Base-by-base conservation (phyloP, 208 protist species). In the Leishmania gerbilli region DNA sequence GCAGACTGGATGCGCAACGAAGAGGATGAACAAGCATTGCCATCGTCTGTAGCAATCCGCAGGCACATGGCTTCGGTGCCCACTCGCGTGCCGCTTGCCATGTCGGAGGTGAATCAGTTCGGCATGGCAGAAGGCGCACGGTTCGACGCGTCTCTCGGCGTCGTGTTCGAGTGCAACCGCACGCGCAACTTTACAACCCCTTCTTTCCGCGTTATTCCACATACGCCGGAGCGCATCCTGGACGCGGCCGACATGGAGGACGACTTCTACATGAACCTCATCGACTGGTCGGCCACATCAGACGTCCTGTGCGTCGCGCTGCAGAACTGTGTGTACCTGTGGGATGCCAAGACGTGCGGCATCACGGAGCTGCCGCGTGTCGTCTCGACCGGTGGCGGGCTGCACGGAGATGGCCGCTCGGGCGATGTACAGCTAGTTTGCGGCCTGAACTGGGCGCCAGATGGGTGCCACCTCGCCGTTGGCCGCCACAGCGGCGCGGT, bases 191-290 rank as follows among this genome's bases (percentile, higher is more conserved):
- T 98, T 83, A 85, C 75, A 45, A 92, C 90, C 47, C 76, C 88
- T 56, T 88, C 87, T 1, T 98, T 98, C 82, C 91, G 95, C 55
- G 79, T 96, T 62, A 99, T 99, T 79, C 90, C 98, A 24, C 89
- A 98, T 71, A 97, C 92, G 3, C 95, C 98, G 3, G 97, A 99
- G 75, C 91, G 97, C 79, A 99, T 99, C 62, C 89, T 99, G 1
- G 99, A 99, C 86, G 99, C 99, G 40, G 99, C 99, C 1, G 98
- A 99, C 76, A 89, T 99, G 74, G 84, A 98, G 69, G 99, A 99
- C 80, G 99, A 99, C 92, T 99, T 99, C 82, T 99, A 99, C 92
- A 91, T 99, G 19, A 99, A 99, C 84, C 88, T 99, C 11, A 91
- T 99, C 5, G 99, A 99, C 90, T 99, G 99, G 99, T 95, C 88